Percentiles rank a stretch among this genome's conserved stretches.
Evolutionary conservation across 345 rosid genomes (phyloP).

Genomic region (Iberis pinnata): DNA sequence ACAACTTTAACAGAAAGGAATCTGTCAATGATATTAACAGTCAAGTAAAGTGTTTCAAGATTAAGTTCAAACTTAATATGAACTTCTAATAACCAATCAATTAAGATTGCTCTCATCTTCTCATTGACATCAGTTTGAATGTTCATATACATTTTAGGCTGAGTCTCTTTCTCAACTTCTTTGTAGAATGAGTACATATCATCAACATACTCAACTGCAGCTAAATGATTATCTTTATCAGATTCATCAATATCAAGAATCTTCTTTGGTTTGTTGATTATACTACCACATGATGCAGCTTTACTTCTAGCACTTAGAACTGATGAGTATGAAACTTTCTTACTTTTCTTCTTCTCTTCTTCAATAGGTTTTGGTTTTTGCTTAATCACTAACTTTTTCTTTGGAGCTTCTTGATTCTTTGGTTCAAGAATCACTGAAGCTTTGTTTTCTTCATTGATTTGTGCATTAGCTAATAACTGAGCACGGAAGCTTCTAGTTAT

Average conservation of each 20-base stretch:
- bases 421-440: conserved; percentile 22
- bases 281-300: conserved; percentile 68
- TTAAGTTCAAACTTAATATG: conserved; percentile 71
- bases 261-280: conserved; percentile 41
- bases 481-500: conserved; percentile 31
- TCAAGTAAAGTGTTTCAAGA: conserved; percentile 81
- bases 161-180: conserved; percentile 53
- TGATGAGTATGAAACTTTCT: conserved; percentile 53
- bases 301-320: conserved; percentile 88
- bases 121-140: conserved; percentile 63
- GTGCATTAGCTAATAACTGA: conserved; percentile 28
- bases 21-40: conserved; percentile 69
- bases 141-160: conserved; percentile 56
- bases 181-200: conserved; percentile 82
- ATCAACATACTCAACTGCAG: conserved; percentile 76
- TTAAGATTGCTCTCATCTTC: conserved; percentile 77
- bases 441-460: conserved; percentile 22
- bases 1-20: conserved; percentile 60
- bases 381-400: conserved; percentile 18
- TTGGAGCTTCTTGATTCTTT: conserved; percentile 19
- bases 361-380: conserved; percentile 20
- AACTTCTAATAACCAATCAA: conserved; percentile 89
- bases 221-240: conserved; percentile 59
- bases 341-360: conserved; percentile 24
- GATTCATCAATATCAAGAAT: conserved; percentile 54